phyloP scores from a whole-genome alignment of 495 filamentous ascomycete species.

The Podospora tetraspora region DNA sequence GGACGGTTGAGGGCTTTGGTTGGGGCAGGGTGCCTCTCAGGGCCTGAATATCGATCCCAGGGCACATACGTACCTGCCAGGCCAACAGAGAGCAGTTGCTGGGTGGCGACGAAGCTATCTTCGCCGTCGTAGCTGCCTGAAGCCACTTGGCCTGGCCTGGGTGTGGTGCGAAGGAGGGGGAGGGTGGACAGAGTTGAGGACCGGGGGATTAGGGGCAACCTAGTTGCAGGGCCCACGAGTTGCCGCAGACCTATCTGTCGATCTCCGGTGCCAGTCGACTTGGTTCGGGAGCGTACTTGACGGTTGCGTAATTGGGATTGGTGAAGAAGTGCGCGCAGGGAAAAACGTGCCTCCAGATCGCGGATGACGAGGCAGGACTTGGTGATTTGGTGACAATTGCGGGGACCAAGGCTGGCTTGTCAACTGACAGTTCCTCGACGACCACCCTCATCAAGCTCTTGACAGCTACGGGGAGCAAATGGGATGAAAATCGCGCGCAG shows the following conservation, averaged over 20 bases:
- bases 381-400: not conserved
- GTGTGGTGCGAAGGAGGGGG: not conserved
- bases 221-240: not conserved
- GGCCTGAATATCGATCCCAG: not conserved
- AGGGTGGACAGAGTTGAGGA: not conserved
- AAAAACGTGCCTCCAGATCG: not conserved
- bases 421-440: not conserved
- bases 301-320: not conserved
- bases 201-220: not conserved
- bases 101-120: not conserved
- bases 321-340: not conserved
- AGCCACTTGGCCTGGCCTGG: not conserved
- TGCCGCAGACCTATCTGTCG: not conserved
- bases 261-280: not conserved
- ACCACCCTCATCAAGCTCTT: not conserved
- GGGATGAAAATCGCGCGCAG: not conserved
- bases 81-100: not conserved
- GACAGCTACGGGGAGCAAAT: not conserved
- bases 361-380: not conserved
- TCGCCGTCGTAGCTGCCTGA: not conserved
- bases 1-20: not conserved
- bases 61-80: not conserved
- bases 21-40: not conserved
- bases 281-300: not conserved
- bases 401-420: not conserved